phyloP scores from a whole-genome alignment of 352 stramenopile species.

The Globisporangium megalacanthum region DNA sequence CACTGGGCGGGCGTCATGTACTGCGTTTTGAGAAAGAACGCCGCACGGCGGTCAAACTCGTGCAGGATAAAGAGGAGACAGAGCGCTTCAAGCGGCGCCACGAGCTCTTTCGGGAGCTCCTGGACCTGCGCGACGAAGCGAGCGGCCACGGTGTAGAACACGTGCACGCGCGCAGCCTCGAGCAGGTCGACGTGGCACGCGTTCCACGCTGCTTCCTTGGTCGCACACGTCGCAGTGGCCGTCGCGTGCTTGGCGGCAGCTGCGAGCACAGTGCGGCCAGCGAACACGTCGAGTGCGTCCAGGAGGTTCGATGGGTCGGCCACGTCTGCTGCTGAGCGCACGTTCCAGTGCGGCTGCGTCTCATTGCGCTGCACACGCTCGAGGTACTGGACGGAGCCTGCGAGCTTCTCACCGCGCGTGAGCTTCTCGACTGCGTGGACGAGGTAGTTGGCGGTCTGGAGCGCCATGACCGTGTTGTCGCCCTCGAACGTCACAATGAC shows the following conservation, averaged over 20 bases:
- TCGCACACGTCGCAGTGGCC: slow-evolving; percentile 16
- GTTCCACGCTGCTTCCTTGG: slow-evolving; percentile 40
- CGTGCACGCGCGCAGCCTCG: slow-evolving; percentile 60
- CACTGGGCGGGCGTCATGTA: slow-evolving; percentile 54
- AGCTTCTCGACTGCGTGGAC: slow-evolving; percentile 55
- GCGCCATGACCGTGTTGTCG: slow-evolving; percentile 96
- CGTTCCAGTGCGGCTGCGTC: slow-evolving; percentile 29
- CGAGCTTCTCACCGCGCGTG: slow-evolving; percentile 36
- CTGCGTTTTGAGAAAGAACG: slow-evolving; percentile 51
- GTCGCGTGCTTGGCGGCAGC: slow-evolving; percentile 32
- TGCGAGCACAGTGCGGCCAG: slow-evolving; percentile 36
- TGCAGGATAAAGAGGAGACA: slow-evolving; percentile 75
- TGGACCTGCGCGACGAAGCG: slow-evolving; percentile 54
- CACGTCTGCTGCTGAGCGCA: slow-evolving; percentile 23
- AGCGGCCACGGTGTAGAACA: slow-evolving; percentile 68
- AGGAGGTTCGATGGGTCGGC: slow-evolving; percentile 24
- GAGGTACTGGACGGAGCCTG: slow-evolving; percentile 62
- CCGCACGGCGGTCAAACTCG: slow-evolving; percentile 50
- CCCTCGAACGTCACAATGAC: slow-evolving; percentile 96
- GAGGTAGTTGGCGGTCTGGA: slow-evolving; percentile 86
- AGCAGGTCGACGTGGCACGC: slow-evolving; percentile 75
- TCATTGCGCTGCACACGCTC: slow-evolving; percentile 22
- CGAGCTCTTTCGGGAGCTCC: slow-evolving; percentile 30
- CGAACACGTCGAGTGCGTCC: slow-evolving; percentile 49
- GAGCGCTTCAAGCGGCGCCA: slow-evolving; percentile 50